A percentile compares a stretch with the other conserved stretches of the same genome.
These are phyloP conservation scores for Lumnitzera racemosa DNA, from an alignment of 345 rosid species.

Conservation along the genomic window DNA sequence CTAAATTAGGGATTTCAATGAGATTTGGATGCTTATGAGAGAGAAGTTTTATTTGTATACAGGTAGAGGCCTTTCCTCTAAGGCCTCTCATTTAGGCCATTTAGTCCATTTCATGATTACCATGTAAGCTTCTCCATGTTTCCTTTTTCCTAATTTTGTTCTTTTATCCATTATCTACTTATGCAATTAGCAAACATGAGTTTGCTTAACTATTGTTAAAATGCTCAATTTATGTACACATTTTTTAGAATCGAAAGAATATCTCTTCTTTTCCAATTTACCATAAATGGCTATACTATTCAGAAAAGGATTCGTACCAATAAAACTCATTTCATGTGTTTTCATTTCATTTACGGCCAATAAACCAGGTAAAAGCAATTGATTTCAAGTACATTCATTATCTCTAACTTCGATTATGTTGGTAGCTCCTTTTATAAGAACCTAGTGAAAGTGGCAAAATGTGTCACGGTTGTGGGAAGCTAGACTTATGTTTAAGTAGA, in stretches of 20 bases:
- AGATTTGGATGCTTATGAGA: slow-evolving; percentile 75
- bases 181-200: background rate
- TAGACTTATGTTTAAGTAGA: too few species aligned
- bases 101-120: slow-evolving; percentile 95
- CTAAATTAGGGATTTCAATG: slow-evolving; percentile 50
- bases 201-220: too few species aligned
- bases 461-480: slow-evolving; percentile 38
- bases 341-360: too few species aligned
- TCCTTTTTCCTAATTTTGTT: background rate
- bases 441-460: slow-evolving; percentile 78
- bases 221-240: too few species aligned
- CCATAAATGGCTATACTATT: too few species aligned
- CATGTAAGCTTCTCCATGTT: slow-evolving; percentile 33
- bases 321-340: too few species aligned
- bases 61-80: slow-evolving; percentile 94
- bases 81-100: slow-evolving; percentile 86
- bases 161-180: background rate
- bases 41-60: slow-evolving; percentile 85
- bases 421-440: slow-evolving; percentile 89
- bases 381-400: slow-evolving; percentile 56
- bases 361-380: too few species aligned
- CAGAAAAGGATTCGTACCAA: too few species aligned
- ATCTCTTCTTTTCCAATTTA: too few species aligned
- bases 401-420: slow-evolving; percentile 82
- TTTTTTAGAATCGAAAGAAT: too few species aligned